These are phyloP conservation scores for Chytriomyces hyalinus DNA, from an alignment of 192 early-diverging fungal species.

Conservation along the genomic window DNA sequence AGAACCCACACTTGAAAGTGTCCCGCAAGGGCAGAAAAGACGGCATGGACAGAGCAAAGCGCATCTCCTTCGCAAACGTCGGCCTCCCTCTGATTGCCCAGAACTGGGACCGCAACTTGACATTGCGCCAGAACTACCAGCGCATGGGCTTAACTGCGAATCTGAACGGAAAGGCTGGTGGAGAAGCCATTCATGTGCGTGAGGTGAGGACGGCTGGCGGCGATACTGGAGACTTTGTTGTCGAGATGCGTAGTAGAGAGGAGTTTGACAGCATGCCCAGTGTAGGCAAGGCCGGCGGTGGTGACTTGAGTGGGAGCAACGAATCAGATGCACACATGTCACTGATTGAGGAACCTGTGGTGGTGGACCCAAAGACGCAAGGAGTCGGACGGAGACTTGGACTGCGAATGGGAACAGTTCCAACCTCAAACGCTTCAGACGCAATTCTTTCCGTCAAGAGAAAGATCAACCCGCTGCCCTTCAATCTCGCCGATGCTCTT, in stretches of 20 bases:
- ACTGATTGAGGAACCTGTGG: slow-evolving; percentile 37
- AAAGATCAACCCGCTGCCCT: not conserved
- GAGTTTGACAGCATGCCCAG: slow-evolving; percentile 48
- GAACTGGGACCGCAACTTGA: slow-evolving; percentile 62
- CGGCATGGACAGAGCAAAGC: slow-evolving; percentile 30
- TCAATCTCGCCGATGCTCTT: slow-evolving; percentile 36
- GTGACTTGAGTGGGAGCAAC: not conserved
- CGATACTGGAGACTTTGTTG: slow-evolving; percentile 19
- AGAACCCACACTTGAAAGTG: slow-evolving; percentile 44
- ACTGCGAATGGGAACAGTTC: not conserved
- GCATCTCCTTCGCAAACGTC: slow-evolving; percentile 46
- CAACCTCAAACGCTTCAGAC: not conserved
- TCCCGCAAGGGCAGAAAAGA: slow-evolving; percentile 49
- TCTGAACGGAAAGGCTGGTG: slow-evolving; percentile 59
- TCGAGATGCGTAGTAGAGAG: slow-evolving; percentile 26
- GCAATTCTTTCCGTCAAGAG: not conserved
- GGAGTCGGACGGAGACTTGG: slow-evolving; percentile 21
- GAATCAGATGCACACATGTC: slow-evolving; percentile 35
- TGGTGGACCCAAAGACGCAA: slow-evolving; percentile 30
- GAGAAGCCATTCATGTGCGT: slow-evolving; percentile 36
- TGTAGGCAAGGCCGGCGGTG: slow-evolving; percentile 6
- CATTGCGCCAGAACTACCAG: slow-evolving; percentile 61
- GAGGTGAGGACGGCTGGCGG: not conserved
- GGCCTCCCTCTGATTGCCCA: slow-evolving; percentile 44
- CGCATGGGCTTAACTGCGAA: slow-evolving; percentile 51